Evolutionary conservation across 2,329 filamentous ascomycete species (phyloP).

Genomic region (Epichloe coenophiala): DNA sequence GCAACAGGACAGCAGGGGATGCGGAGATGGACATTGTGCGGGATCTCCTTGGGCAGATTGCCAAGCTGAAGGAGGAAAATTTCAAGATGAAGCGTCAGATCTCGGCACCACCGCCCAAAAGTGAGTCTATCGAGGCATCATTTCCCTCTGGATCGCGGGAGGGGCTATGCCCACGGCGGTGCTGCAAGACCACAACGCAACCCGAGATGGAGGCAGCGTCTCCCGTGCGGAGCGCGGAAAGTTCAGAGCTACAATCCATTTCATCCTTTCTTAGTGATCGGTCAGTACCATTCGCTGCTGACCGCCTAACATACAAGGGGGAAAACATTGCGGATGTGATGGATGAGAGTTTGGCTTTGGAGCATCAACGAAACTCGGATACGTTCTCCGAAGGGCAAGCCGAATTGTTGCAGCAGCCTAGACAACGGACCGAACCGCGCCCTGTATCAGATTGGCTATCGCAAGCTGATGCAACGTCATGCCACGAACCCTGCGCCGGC

Average conservation of each 20-base stretch:
- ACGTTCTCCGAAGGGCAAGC: slow-evolving; percentile 1
- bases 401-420: background rate
- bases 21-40: background rate
- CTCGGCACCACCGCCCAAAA: background rate
- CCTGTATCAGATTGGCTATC: background rate
- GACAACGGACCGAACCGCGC: too few relatives aligned
- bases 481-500: background rate
- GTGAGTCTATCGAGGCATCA: background rate
- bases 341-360: background rate
- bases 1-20: background rate
- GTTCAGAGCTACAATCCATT: background rate
- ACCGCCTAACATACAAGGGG: background rate
- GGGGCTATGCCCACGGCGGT: background rate
- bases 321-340: background rate
- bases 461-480: background rate
- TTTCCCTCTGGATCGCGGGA: background rate
- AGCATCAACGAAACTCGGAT: background rate
- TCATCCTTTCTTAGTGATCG: background rate
- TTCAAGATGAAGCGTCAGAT: background rate
- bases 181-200: background rate
- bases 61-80: background rate
- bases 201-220: background rate
- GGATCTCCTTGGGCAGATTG: background rate
- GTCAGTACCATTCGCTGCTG: background rate
- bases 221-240: background rate